phyloP scores from a whole-genome alignment of 148 eudicot genomes.

The Vaccinium macrocarpon region DNA sequence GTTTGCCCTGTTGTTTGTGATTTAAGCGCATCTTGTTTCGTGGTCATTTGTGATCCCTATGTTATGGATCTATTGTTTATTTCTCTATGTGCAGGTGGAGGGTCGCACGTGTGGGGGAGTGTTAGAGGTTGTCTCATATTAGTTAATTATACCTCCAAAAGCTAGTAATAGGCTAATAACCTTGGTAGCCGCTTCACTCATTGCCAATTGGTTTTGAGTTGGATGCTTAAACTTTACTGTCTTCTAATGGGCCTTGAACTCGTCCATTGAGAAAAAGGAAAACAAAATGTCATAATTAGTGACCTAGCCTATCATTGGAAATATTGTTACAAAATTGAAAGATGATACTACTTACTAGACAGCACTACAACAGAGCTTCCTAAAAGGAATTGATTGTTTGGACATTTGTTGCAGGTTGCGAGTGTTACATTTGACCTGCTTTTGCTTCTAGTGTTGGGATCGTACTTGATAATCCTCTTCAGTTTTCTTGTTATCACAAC shows the following conservation, averaged over 20 bases:
- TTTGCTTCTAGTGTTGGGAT: conserved; percentile 83
- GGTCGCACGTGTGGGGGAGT: too few species aligned
- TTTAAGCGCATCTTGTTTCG: too few species aligned
- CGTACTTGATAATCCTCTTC: conserved; percentile 86
- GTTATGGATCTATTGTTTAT: too few species aligned
- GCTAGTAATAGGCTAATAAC: too few species aligned
- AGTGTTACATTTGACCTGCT: conserved; percentile 95
- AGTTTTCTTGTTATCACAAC: conserved; percentile 89
- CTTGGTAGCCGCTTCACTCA: too few species aligned
- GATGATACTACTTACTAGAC: background rate
- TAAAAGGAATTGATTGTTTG: conserved; percentile 2
- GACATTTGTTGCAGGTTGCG: conserved; percentile 67
- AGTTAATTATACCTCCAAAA: too few species aligned
- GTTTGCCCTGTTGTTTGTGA: too few species aligned
- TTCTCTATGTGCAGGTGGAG: too few species aligned
- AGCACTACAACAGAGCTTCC: background rate
- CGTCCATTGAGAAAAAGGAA: background rate
- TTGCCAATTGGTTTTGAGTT: too few species aligned
- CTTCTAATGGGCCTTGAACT: background rate
- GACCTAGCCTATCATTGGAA: background rate
- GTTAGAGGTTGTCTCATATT: too few species aligned
- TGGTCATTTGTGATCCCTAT: too few species aligned
- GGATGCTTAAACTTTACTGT: background rate
- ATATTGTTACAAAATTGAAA: background rate
- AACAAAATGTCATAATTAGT: background rate